These are phyloP conservation scores for Zygoascus meyerae DNA, from an alignment of 1,139 yeast genomes.

Conservation along the genomic window DNA sequence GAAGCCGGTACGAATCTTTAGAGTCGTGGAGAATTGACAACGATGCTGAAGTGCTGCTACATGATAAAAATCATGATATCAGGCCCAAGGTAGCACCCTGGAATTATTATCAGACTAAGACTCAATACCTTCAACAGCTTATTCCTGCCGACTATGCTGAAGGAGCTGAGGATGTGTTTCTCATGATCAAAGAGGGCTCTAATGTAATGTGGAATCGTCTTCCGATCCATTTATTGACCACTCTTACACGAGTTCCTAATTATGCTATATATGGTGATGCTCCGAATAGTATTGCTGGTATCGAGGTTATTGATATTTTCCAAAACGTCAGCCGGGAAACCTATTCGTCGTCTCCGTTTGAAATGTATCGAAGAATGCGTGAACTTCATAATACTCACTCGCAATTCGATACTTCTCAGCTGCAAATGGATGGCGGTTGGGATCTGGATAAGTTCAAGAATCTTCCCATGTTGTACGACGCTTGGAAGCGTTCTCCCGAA, in stretches of 20 bases:
- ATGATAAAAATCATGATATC: background rate
- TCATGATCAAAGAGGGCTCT: conserved; percentile 34
- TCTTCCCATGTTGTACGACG: conserved; percentile 36
- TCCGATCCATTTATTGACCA: conserved; percentile 33
- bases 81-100: conserved; percentile 9
- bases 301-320: conserved; percentile 30
- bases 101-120: conserved; percentile 4
- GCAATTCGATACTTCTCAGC: conserved; percentile 20
- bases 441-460: conserved; percentile 36
- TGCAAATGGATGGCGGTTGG: conserved; percentile 30
- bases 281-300: conserved; percentile 28
- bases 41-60: background rate
- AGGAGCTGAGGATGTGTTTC: conserved; percentile 23
- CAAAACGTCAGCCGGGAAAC: conserved; percentile 16
- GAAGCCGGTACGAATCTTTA: conserved; percentile 13
- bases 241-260: conserved; percentile 30
- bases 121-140: conserved; percentile 18
- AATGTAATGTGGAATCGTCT: conserved; percentile 34
- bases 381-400: conserved; percentile 25
- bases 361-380: conserved; percentile 27
- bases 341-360: conserved; percentile 22
- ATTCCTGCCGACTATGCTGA: conserved; percentile 23
- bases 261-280: conserved; percentile 34
- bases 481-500: conserved; percentile 28
- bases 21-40: conserved; percentile 16